phyloP scores from a whole-genome alignment of 768 basidiomycete species.

The Pisolithus marmoratus region DNA sequence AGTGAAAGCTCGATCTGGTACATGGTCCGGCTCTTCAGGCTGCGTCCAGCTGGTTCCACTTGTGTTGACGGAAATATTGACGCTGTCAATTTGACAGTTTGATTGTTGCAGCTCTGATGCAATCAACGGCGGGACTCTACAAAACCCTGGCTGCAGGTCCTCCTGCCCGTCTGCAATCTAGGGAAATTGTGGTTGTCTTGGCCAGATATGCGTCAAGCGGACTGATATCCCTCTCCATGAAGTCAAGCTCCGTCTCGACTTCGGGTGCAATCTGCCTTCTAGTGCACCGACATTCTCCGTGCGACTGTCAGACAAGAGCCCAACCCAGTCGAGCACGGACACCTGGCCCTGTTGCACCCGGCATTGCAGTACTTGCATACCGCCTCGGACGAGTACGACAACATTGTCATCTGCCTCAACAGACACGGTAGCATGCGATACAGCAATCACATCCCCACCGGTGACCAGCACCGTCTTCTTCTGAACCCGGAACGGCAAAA shows the following conservation, averaged over 20 bases:
- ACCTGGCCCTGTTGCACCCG: slow-evolving; percentile 53
- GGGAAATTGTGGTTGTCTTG: slow-evolving; percentile 25
- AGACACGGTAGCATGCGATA: slow-evolving; percentile 74
- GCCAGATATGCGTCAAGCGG: slow-evolving; percentile 46
- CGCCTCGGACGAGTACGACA: slow-evolving; percentile 51
- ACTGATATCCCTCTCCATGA: slow-evolving; percentile 35
- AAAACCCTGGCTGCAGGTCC: no score
- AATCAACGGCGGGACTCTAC: no score
- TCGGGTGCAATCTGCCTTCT: not conserved
- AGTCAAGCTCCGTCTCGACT: not conserved
- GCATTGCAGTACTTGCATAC: slow-evolving; percentile 46
- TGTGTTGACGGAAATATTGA: no score
- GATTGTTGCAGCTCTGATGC: no score
- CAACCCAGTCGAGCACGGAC: slow-evolving; percentile 49
- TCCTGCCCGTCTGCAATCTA: no score
- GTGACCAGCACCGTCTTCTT: slow-evolving; percentile 59
- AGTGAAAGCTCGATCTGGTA: no score
- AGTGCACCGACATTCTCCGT: not conserved
- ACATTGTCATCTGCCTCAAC: slow-evolving; percentile 77
- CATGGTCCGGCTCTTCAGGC: no score
- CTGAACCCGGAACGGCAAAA: slow-evolving; percentile 68
- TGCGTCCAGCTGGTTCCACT: no score
- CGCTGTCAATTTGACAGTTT: no score
- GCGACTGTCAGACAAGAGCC: not conserved
- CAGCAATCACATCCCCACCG: slow-evolving; percentile 76